Conservation (phyloP, 352 stramenopile genomes). For the Phytophthora citricola region DNA sequence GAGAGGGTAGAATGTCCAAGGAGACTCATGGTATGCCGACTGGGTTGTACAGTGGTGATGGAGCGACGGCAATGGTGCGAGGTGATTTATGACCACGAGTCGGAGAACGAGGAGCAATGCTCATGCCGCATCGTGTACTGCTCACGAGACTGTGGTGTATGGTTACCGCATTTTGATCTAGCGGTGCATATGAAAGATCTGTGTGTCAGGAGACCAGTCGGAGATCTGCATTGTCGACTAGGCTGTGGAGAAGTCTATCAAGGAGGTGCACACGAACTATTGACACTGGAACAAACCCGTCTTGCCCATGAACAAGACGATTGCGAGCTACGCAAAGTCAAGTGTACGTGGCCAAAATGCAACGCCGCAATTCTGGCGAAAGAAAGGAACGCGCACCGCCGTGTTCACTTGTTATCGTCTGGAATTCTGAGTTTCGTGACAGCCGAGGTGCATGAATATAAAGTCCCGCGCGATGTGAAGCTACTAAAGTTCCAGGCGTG, state of each 20-base stretch:
- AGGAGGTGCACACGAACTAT: conserved; percentile 62
- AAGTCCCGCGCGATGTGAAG: conserved; percentile 68
- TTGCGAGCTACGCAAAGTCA: conserved; percentile 66
- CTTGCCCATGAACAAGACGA: conserved; percentile 77
- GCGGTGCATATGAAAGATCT: conserved; percentile 59
- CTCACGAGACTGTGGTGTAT: conserved; percentile 73
- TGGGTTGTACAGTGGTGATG: conserved; percentile 62
- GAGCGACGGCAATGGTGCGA: conserved; percentile 58
- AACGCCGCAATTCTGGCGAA: conserved; percentile 53
- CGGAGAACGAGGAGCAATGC: conserved; percentile 45
- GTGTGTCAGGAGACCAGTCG: conserved; percentile 67
- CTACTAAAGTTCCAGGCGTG: conserved; percentile 77
- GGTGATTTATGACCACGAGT: conserved; percentile 67
- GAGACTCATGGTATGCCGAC: conserved; percentile 68
- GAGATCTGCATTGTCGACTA: conserved; percentile 63
- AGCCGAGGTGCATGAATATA: conserved; percentile 66
- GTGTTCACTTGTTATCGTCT: conserved; percentile 62
- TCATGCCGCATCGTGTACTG: conserved; percentile 62
- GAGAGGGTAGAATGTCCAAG: conserved; percentile 64
- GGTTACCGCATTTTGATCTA: conserved; percentile 56
- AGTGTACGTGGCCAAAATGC: conserved; percentile 80
- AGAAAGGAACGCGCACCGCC: conserved; percentile 69
- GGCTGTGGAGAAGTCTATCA: conserved; percentile 64
- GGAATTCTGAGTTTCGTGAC: conserved; percentile 71
- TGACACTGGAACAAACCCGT: conserved; percentile 70